These are phyloP conservation scores for Rauvolfia tetraphylla DNA, from an alignment of 257 asterid genomes.

Conservation along the genomic window DNA sequence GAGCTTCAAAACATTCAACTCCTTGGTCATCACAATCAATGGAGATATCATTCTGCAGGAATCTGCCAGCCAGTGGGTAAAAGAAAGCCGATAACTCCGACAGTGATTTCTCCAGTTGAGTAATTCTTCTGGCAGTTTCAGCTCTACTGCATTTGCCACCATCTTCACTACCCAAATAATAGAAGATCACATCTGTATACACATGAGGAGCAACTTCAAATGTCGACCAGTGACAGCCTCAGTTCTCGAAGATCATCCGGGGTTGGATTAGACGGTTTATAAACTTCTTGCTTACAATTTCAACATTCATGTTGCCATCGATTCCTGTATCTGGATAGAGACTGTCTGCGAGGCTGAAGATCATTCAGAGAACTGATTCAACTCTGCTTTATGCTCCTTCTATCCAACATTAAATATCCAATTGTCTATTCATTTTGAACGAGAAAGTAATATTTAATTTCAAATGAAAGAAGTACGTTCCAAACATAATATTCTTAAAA, in stretches of 20 bases:
- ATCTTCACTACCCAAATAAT: slow-evolving; percentile 2
- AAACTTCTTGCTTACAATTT: slow-evolving; percentile 17
- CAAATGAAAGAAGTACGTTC: no score
- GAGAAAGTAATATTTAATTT: no score
- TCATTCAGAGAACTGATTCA: no score
- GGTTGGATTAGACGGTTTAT: slow-evolving; percentile 28
- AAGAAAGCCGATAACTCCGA: slow-evolving; percentile 9
- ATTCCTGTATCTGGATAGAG: background rate
- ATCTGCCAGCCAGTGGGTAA: slow-evolving; percentile 30
- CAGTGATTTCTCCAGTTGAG: slow-evolving; percentile 17
- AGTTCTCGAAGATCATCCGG: slow-evolving; percentile 14
- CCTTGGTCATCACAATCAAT: slow-evolving; percentile 28
- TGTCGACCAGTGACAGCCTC: slow-evolving; percentile 20
- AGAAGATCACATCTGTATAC: slow-evolving; percentile 6
- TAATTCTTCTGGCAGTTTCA: slow-evolving; percentile 5
- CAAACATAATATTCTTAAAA: no score
- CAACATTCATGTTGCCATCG: slow-evolving; percentile 10
- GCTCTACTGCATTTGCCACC: background rate
- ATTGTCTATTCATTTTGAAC: no score
- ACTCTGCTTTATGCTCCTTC: no score
- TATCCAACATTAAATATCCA: no score
- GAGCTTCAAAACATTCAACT: slow-evolving; percentile 21
- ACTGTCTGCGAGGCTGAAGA: no score
- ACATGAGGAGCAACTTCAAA: slow-evolving; percentile 17
- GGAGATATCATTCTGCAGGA: background rate